Base-by-base conservation (phyloP, 2,329 filamentous ascomycete species). In the Aureobasidium sp. region DNA sequence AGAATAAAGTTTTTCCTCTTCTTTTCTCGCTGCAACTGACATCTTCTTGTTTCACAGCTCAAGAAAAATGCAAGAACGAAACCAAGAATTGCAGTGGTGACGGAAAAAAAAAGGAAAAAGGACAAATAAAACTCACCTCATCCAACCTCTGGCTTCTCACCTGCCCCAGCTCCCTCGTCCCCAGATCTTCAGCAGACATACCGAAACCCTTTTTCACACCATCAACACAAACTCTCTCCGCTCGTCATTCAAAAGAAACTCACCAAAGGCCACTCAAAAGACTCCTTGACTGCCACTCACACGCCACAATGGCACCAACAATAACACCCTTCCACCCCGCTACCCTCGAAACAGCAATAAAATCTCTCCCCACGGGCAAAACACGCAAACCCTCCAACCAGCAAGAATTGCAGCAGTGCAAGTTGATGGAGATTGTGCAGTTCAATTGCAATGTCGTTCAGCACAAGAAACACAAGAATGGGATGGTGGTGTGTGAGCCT, bases 381-480 rank as follows among this genome's bases (percentile, higher is more conserved):
- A 72, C 74, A 56, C 80, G 82, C 64, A 85, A 85, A 70, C 75
- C 78, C 29, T 72, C 71, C n/a, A 73, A 77, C 17, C 73, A 84
- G 64, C 42, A 55, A 12, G 74, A 82, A 36, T 75, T 87, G 6
- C 71, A 75, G 60, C 74, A 82, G 55, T 87, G 85, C 70, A 73
- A 79, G 62, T 72, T 87, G 44, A 76, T 82, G 66, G 82, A 87
- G 70, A 72, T 87, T 72, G 74, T 83, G 51, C 85, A 88, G 73
- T 87, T 86, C 69, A 80, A 80, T 29, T 88, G 85, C 72, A 79
- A 84, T 69, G 73, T 84, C 11, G 74, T 79, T 9, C 72, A 76
- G 39, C 74, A 77, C 57, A 71, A 70, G 48, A 73, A 77, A 37
- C 44, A 61, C 47, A 61, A 52, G 34, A 68, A 73, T 56, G 74